Percentiles rank a stretch among this genome's conserved stretches.
These are phyloP conservation scores for Spinacia oleracea DNA, from an alignment of 179 eudicot genomes.

Conservation along the genomic window DNA sequence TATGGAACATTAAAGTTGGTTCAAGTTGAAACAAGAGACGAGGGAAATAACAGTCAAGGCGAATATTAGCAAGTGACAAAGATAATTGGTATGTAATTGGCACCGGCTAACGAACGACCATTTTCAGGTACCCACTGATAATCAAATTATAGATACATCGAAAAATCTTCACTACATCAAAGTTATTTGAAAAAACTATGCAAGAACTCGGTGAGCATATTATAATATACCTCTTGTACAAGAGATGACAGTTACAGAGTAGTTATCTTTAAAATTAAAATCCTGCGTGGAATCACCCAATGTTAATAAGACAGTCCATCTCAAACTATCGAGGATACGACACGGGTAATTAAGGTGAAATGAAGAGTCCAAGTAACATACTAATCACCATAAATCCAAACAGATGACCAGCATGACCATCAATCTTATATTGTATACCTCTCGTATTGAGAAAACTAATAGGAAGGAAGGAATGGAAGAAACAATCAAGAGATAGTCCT, in stretches of 20 bases:
- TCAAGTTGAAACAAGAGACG: background rate
- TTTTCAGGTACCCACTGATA: background rate
- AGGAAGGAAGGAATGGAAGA: background rate
- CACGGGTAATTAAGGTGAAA: background rate
- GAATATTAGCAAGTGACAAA: background rate
- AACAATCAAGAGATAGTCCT: background rate
- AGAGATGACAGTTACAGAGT: background rate
- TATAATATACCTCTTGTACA: background rate
- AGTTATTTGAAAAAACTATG: background rate
- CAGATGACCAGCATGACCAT: background rate
- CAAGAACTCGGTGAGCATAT: background rate
- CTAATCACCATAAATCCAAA: background rate
- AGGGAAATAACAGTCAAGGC: background rate
- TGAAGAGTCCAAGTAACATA: background rate
- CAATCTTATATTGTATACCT: background rate
- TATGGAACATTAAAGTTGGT: background rate
- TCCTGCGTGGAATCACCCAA: background rate
- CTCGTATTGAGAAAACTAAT: background rate
- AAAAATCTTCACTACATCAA: background rate
- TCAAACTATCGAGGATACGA: background rate
- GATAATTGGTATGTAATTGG: background rate
- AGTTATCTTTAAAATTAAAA: background rate
- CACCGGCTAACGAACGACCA: background rate
- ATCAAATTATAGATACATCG: background rate
- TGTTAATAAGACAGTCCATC: background rate